Conservation (phyloP, 495 filamentous ascomycete genomes). For the Podospora comata region DNA sequence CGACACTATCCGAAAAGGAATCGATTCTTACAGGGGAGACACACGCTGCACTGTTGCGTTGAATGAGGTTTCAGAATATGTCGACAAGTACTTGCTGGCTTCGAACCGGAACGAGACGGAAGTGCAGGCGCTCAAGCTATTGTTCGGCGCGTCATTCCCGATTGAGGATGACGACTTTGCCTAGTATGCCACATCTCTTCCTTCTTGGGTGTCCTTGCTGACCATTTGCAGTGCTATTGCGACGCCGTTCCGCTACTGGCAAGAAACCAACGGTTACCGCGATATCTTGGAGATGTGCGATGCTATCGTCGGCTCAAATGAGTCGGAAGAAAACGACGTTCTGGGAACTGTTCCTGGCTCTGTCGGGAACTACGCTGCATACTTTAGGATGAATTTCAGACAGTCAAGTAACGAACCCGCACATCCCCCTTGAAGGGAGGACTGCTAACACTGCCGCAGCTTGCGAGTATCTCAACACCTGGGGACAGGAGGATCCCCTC, state of each 20-base stretch:
- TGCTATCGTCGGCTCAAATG: constrained; percentile 18
- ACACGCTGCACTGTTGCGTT: constrained; percentile 59
- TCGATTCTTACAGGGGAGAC: constrained; percentile 38
- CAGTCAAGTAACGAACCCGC: constrained; percentile 46
- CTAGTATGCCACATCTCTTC: constrained; percentile 17
- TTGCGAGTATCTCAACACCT: constrained; percentile 47
- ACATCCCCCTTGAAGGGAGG: background rate
- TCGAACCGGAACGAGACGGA: constrained; percentile 17
- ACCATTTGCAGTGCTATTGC: constrained; percentile 22
- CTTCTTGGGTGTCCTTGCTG: background rate
- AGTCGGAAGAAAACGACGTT: constrained; percentile 21
- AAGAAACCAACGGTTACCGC: constrained; percentile 37
- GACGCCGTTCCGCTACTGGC: constrained; percentile 28
- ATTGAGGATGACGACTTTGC: constrained; percentile 33
- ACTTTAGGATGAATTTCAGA: constrained; percentile 45
- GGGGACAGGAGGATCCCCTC: constrained; percentile 44
- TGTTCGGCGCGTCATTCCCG: constrained; percentile 23
- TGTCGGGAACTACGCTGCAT: constrained; percentile 53
- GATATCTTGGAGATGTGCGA: constrained; percentile 52
- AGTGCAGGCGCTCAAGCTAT: constrained; percentile 24
- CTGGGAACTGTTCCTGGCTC: constrained; percentile 23
- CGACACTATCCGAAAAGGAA: constrained; percentile 55
- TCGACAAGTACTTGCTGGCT: constrained; percentile 47
- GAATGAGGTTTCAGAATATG: constrained; percentile 50
- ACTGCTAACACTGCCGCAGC: constrained; percentile 10